Evolutionary conservation across 768 basidiomycete genomes (phyloP), one percentile per base, ranked within the genome.

Genomic region (Hypholoma sublateritium): DNA sequence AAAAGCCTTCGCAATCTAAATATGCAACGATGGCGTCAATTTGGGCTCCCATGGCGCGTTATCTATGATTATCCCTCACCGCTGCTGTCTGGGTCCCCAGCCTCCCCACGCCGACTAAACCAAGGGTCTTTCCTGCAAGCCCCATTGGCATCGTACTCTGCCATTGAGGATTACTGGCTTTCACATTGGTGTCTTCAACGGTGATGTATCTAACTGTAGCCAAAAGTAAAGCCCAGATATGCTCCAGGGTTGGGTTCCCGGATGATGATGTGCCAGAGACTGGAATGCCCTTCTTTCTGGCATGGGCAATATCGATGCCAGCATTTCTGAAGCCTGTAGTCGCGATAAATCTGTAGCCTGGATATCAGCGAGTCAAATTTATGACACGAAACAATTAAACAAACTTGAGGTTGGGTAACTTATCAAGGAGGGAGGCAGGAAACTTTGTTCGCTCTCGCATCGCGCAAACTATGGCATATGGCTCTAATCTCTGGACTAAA

Each of bases 361-460:
- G 45, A 39, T 54, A 53, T 42, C 16, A 57, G 39, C 32, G 25
- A 16, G 9, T 12, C 16, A 41, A 47, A 34, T 53, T 37, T n/a
- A 13, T 24, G 28, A 5, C 4, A 39, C n/a, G 9, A 50, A 28
- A 13, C n/a, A 34, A 24, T 25, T n/a, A 14, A 5, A 52, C 72
- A 28, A 35, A 77, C 72, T 75, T 77, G 43, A 89, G 74, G 47
- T 83, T 83, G 6, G 86, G 86, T 34, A 89, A 72, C 43, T 75
- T 73, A 52, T 79, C 79, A 43, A 89, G 65, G 9, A 86, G 59
- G 0, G 76, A 70, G 5, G 72, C 66, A 6, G 75, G 65, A 63
- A 89, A 81, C 55, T 79, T 81, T 0, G 87, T 88, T 28, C 87
- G 73, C 61, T 88, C 87, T 50, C 87, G 74, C 86, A 88, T 88